Evolutionary conservation across 2,329 filamentous ascomycete genomes (phyloP).

Genomic region (Alternaria rosae): DNA sequence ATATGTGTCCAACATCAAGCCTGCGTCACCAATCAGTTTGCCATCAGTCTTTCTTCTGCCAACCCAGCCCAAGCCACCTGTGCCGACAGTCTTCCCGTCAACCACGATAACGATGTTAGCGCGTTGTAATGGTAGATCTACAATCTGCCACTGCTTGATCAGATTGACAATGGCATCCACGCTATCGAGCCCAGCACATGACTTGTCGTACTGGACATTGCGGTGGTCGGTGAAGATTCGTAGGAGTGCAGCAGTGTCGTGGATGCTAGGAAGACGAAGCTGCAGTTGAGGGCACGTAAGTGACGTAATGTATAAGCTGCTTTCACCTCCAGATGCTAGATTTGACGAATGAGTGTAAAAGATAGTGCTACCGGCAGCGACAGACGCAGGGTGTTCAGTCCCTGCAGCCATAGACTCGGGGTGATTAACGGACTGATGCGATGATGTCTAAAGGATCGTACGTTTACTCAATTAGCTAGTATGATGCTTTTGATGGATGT

Average conservation of each 20-base stretch:
- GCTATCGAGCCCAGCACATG: not conserved
- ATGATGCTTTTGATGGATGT: not conserved
- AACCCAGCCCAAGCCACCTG: not conserved
- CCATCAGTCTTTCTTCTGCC: not conserved
- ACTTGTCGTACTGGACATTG: not conserved
- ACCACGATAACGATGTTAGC: not conserved
- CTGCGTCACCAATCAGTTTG: conserved; percentile 1
- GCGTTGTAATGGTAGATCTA: not conserved
- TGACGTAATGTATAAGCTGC: not conserved
- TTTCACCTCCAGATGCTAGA: not conserved
- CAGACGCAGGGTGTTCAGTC: not conserved
- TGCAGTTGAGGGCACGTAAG: not conserved
- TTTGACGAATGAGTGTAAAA: not conserved
- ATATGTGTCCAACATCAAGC: not conserved
- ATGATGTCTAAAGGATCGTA: not conserved
- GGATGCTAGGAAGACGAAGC: not conserved
- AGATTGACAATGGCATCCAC: not conserved
- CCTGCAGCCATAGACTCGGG: not conserved
- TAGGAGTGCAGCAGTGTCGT: not conserved
- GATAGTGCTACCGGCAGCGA: not conserved
- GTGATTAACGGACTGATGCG: not conserved
- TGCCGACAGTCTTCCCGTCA: not conserved
- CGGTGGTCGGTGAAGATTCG: not conserved
- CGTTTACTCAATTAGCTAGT: not conserved
- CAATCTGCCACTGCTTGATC: not conserved